Conservation (phyloP, 1,284 basidiomycete genomes). For the Trichosporon coremiiforme region DNA sequence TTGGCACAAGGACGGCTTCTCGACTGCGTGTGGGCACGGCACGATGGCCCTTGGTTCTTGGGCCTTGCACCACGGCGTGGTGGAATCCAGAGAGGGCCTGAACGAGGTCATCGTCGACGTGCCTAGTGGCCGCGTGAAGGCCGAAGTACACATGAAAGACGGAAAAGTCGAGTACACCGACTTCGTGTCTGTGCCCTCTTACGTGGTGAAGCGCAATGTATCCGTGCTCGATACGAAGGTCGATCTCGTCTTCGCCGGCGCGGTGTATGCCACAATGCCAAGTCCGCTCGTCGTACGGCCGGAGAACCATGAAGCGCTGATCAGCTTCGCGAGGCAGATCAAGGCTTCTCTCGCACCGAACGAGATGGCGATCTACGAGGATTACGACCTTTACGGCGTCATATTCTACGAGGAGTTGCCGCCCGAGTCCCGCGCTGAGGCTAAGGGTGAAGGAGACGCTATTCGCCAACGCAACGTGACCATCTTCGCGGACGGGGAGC, state of each 20-base stretch:
- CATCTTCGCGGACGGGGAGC: conserved; percentile 58
- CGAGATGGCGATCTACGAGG: conserved; percentile 23
- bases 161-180: conserved; percentile 26
- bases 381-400: conserved; percentile 32
- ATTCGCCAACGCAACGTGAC: conserved; percentile 29
- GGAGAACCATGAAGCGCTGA: conserved; percentile 44
- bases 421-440: not conserved
- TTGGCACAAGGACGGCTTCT: conserved; percentile 61
- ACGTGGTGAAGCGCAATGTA: conserved; percentile 21
- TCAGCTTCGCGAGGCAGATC: conserved; percentile 41
- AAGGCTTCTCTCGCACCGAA: conserved; percentile 39
- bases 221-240: conserved; percentile 37
- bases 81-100: conserved; percentile 16
- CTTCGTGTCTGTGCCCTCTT: conserved; percentile 34
- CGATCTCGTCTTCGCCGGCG: conserved; percentile 58
- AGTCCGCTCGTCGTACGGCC: conserved; percentile 53
- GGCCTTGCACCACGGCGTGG: conserved; percentile 48
- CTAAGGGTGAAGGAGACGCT: not conserved
- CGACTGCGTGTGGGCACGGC: conserved; percentile 61
- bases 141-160: conserved; percentile 15
- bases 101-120: conserved; percentile 32
- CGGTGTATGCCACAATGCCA: conserved; percentile 58
- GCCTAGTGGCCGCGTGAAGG: conserved; percentile 28
- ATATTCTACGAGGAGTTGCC: conserved; percentile 29
- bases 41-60: conserved; percentile 60